A percentile compares a stretch with the other conserved stretches of the same genome.
These are phyloP conservation scores for Bipolaris cookei DNA, from an alignment of 2,329 filamentous ascomycete species.

Conservation along the genomic window DNA sequence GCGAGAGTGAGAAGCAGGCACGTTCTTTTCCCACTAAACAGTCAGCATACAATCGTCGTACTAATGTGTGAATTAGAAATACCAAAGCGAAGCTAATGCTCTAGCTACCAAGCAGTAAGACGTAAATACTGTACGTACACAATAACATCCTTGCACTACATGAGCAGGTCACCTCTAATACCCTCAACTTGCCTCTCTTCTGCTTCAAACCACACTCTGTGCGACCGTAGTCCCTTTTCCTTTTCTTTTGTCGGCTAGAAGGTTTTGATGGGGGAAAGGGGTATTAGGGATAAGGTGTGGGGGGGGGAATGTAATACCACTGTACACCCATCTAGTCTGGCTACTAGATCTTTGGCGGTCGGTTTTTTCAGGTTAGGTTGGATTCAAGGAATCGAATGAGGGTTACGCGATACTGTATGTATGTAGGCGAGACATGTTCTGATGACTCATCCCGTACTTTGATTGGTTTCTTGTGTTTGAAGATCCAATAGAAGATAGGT, in stretches of 20 bases:
- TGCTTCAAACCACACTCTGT: not conserved
- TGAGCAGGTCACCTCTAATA: not conserved
- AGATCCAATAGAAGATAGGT: too few species aligned
- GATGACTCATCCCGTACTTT: not conserved
- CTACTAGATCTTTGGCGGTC: conserved; percentile 14
- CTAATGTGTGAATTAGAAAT: conserved; percentile 41
- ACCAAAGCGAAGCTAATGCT: conserved; percentile 40
- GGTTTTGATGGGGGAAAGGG: not conserved
- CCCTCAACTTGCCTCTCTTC: not conserved
- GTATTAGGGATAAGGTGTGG: too few species aligned
- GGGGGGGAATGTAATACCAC: not conserved
- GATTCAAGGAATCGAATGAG: not conserved
- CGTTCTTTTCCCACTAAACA: not conserved
- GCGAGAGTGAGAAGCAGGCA: conserved; percentile 58
- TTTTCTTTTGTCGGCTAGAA: conserved; percentile 11
- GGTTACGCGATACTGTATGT: not conserved
- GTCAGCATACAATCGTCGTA: not conserved
- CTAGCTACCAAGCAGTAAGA: conserved; percentile 1
- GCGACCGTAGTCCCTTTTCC: not conserved
- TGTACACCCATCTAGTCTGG: conserved; percentile 24
- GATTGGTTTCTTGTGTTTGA: not conserved
- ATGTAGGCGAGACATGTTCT: conserved; percentile 1
- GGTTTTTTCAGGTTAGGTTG: not conserved
- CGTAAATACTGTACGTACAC: not conserved
- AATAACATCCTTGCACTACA: not conserved